These are phyloP conservation scores for Candida ficus DNA, from an alignment of 805 yeast species.

Conservation along the genomic window DNA sequence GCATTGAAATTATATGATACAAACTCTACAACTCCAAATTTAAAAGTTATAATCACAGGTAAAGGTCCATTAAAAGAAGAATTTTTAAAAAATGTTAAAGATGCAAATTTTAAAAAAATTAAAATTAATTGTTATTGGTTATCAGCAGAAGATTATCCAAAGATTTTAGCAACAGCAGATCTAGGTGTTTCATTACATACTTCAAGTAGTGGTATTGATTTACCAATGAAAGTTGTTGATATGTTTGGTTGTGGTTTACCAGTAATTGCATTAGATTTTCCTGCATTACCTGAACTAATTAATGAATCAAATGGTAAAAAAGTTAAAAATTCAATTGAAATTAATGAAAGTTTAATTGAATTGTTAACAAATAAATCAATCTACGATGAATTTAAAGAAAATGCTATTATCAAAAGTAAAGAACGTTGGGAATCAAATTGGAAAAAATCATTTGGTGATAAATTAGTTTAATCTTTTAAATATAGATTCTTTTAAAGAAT, in stretches of 20 bases:
- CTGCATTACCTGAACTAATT: conserved; percentile 77
- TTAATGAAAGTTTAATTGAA: conserved; percentile 38
- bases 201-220: conserved; percentile 88
- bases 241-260: conserved; percentile 96
- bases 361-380: conserved; percentile 30
- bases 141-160: conserved; percentile 71
- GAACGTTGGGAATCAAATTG: conserved; percentile 76
- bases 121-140: conserved; percentile 71
- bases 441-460: conserved; percentile 34
- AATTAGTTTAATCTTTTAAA: conserved; percentile 2
- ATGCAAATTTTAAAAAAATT: conserved; percentile 42
- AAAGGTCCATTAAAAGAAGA: conserved; percentile 78
- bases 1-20: conserved; percentile 52
- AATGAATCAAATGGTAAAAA: conserved; percentile 66
- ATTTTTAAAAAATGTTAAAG: conserved; percentile 44
- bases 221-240: conserved; percentile 97
- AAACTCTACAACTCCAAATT: conserved; percentile 34
- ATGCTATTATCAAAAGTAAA: conserved; percentile 70
- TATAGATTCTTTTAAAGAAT: conserved; percentile 5
- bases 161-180: conserved; percentile 70
- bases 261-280: conserved; percentile 71
- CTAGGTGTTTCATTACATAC: conserved; percentile 86
- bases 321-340: conserved; percentile 38
- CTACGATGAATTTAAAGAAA: conserved; percentile 43
- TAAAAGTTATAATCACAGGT: conserved; percentile 86